Evolutionary conservation across 305 asterid genomes (phyloP).

Genomic region (Solanum hybrid): DNA sequence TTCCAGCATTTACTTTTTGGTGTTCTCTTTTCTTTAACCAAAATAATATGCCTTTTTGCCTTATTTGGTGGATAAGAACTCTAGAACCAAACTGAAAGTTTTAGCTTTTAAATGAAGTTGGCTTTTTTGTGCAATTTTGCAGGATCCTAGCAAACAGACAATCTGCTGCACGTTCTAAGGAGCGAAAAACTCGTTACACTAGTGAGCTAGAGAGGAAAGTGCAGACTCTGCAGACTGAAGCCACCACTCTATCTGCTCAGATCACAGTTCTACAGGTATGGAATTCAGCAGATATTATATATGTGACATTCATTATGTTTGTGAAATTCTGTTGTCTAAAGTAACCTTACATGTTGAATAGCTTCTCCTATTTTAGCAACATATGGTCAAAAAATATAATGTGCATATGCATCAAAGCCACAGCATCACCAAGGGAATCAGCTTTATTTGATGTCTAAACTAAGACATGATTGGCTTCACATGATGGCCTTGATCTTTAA

Average conservation of each 20-base stretch:
- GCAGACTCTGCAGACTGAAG: conserved; percentile 87
- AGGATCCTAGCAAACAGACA: conserved; percentile 95
- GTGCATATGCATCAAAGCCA: background rate
- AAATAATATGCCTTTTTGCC: background rate
- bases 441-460: background rate
- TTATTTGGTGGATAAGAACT: background rate
- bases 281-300: background rate
- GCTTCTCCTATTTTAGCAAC: background rate
- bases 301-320: background rate
- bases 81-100: background rate
- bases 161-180: conserved; percentile 95
- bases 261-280: conserved; percentile 79
- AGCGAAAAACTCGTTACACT: conserved; percentile 76
- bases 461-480: background rate
- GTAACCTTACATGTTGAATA: background rate
- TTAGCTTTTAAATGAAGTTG: background rate
- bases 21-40: background rate
- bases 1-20: background rate
- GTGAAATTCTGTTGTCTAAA: background rate
- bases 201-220: conserved; percentile 91
- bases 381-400: background rate
- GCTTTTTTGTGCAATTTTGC: conserved; percentile 2
- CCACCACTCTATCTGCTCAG: conserved; percentile 86
- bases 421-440: background rate
- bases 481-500: background rate